Base-by-base conservation (phyloP, 345 rosid genomes). In the Eucalyptus tenuipes region DNA sequence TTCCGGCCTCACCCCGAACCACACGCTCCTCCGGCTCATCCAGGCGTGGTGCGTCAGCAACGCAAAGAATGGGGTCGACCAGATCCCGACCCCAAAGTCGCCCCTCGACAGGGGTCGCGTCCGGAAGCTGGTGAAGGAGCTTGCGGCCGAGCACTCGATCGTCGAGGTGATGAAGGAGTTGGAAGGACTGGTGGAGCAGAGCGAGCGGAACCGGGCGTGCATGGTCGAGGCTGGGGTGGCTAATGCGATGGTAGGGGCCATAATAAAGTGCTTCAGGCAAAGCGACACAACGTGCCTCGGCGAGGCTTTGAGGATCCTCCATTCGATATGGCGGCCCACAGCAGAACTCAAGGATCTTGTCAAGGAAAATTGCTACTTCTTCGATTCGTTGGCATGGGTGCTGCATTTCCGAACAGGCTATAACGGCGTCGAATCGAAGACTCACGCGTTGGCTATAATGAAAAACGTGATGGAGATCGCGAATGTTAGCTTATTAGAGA, bases 1-100 rank as follows among this genome's bases (percentile, higher is more conserved):
- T 75, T 91, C 93, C 40, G 91, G 82, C 66, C 85, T 94, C 68
- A 95, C 94, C 6, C 94, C 96, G 4, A 95, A 95, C 87, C 94
- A 92, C 91, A 95, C 92, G 2, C 89, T 94, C 5, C 89, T 86
- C 71, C 90, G 95, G n/a, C 90, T 95, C 45, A 94, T 95, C 85
- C 94, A 95, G 80, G 91, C 93, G 4, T 95, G 97, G 97, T 93
- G 91, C 80, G 59, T 85, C 5, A 49, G 82, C 33, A 91, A 91
- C 48, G 84, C 91, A 3, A 87, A 52, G 4, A 42, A 85, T 25
- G 94, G 92, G 24, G 71, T 93, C 20, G 91, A 88, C n/a, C 88
- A 66, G 40, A 90, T 95, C 29, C 89, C 92, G 1, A 92, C 93
- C 2, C 92, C 92, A 2, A 91, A 88, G 87, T 33, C 93, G 15